Evolutionary conservation across 2,329 filamentous ascomycete genomes (phyloP).

Genomic region (Didymella lethalis): DNA sequence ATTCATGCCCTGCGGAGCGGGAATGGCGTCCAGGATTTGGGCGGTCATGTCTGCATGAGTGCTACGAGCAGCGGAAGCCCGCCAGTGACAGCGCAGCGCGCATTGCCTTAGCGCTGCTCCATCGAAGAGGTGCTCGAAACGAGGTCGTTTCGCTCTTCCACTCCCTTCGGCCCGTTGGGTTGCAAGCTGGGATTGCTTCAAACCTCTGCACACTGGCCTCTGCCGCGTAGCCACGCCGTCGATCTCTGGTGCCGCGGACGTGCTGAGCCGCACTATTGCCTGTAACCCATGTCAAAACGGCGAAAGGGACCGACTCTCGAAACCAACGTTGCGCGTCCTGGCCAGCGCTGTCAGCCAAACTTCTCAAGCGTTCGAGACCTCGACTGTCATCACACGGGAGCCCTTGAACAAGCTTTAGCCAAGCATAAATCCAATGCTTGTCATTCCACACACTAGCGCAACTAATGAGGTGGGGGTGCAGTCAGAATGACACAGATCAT

Average conservation of each 20-base stretch:
- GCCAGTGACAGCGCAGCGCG: conserved; percentile 9
- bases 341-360: conserved; percentile 6
- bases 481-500: conserved; percentile 21
- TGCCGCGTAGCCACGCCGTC: conserved; percentile 7
- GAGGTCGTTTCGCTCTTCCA: not conserved
- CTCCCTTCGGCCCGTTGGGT: not conserved
- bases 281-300: conserved; percentile 11
- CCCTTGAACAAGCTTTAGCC: conserved; percentile 39
- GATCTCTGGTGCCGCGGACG: not conserved
- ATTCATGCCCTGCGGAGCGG: conserved; percentile 15
- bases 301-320: conserved; percentile 9
- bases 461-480: conserved; percentile 8
- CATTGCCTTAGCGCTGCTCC: not conserved
- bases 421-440: conserved; percentile 37
- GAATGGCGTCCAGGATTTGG: conserved; percentile 15
- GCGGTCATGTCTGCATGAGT: conserved; percentile 1
- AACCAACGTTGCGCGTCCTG: conserved; percentile 16
- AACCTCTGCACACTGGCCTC: conserved; percentile 7
- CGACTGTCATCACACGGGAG: conserved; percentile 5
- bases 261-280: conserved; percentile 1
- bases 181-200: conserved; percentile 6
- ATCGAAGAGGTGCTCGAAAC: conserved; percentile 6
- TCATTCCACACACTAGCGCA: conserved; percentile 15
- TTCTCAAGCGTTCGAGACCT: conserved; percentile 8
- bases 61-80: not conserved